Evolutionary conservation across 306 rosid genomes (phyloP).

Genomic region (Quercus parvula): DNA sequence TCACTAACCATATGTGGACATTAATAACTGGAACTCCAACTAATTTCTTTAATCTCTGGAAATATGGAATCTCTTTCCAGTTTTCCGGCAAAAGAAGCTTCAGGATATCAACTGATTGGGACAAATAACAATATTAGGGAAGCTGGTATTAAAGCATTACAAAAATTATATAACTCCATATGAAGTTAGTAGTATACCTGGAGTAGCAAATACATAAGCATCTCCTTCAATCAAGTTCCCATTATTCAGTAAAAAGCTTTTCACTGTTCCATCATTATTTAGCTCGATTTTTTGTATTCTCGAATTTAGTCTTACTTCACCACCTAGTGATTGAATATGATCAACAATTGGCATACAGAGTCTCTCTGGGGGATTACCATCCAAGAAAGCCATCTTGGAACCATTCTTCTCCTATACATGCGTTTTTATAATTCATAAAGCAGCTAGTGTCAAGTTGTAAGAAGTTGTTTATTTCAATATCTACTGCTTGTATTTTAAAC

Average conservation of each 20-base stretch:
- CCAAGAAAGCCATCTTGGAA: slow-evolving; percentile 98
- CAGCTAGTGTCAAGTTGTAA: slow-evolving; percentile 1
- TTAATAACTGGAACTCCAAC: slow-evolving; percentile 97
- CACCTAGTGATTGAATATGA: slow-evolving; percentile 80
- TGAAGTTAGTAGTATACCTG: slow-evolving; percentile 46
- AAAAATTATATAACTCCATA: background rate
- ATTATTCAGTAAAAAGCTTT: slow-evolving; percentile 61
- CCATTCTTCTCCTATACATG: slow-evolving; percentile 89
- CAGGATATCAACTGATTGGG: slow-evolving; percentile 75
- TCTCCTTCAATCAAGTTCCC: slow-evolving; percentile 80
- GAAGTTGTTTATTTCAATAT: background rate
- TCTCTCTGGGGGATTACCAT: slow-evolving; percentile 96
- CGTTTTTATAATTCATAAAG: slow-evolving; percentile 10
- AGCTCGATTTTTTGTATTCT: slow-evolving; percentile 81
- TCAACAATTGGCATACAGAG: slow-evolving; percentile 91
- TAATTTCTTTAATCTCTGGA: slow-evolving; percentile 84
- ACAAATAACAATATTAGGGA: slow-evolving; percentile 17
- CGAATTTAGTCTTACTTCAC: slow-evolving; percentile 84
- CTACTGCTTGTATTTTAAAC: background rate
- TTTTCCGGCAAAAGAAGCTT: slow-evolving; percentile 81
- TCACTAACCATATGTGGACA: slow-evolving; percentile 87
- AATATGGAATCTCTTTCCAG: slow-evolving; percentile 91
- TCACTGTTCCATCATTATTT: slow-evolving; percentile 79
- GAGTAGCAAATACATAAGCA: slow-evolving; percentile 85
- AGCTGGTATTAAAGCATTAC: slow-evolving; percentile 9